Base-by-base conservation (phyloP, 2,329 filamentous ascomycete genomes). In the Fusarium aywerte region DNA sequence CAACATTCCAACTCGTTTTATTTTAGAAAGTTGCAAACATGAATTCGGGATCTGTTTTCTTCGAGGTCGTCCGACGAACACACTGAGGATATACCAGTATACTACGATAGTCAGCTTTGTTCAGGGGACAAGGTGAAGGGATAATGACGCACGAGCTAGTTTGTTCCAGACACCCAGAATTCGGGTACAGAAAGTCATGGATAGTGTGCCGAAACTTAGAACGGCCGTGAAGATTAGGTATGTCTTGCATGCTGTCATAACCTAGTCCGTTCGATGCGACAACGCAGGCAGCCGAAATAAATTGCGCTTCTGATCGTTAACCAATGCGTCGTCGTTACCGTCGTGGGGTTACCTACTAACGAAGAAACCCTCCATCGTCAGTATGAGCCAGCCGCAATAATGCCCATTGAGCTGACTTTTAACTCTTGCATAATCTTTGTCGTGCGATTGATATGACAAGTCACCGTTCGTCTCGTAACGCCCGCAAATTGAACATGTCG, bases 11-110 rank as follows among this genome's bases (percentile, higher is more conserved):
- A 4, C 80, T 80, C 3, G 79, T 81, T 32, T 77, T 76, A 65
- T 84, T 84, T n/a, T 71, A 69, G 51, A 82, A 83, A 13, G 79
- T 73, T 7, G 77, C 72, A 57, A 83, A 84, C 12, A 83, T 81
- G 59, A 78, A 83, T 15, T 71, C 65, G 9, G 80, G 78, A 32
- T 76, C 72, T 9, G 80, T 81, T 44, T 85, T 82, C 3, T 68
- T 53, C 4, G 70, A 73, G 27, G 77, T 82, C 3, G 78, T 75
- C 0, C 79, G n/a, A 82, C 70, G 16, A 82, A 59, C 0, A 83
- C 79, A 2, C 76, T 80, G 0, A 79, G 62, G 8, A 83, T 66
- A 0, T 79, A 82, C 80, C 79, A 82, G 60, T 77, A 79, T 31
- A 82, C 76, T 77, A 4, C 4, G 3, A 5, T 7, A 27, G 25